phyloP scores from a whole-genome alignment of 805 yeast species.

The Saccharomyces jurei region DNA sequence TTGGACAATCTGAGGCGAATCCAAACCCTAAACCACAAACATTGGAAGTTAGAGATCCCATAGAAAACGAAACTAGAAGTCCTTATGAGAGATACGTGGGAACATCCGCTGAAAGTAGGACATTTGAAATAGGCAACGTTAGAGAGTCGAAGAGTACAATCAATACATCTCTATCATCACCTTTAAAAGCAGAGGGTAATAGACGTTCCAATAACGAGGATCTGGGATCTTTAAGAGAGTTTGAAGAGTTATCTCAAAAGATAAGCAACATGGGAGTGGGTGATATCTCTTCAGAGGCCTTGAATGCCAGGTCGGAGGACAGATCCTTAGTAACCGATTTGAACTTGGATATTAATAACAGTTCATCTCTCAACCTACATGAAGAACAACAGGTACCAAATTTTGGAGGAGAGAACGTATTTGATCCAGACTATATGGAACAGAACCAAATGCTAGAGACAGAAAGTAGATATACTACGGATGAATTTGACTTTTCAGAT shows the following conservation, averaged over 20 bases:
- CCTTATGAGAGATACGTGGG: slow-evolving; percentile 25
- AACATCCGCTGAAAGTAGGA: slow-evolving; percentile 11
- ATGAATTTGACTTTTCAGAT: not conserved
- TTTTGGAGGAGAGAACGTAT: slow-evolving; percentile 39
- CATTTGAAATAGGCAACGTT: slow-evolving; percentile 19
- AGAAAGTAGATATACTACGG: slow-evolving; percentile 26
- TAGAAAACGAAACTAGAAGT: slow-evolving; percentile 8
- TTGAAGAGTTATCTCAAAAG: slow-evolving; percentile 15
- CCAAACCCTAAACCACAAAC: slow-evolving; percentile 6
- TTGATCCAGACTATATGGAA: slow-evolving; percentile 27
- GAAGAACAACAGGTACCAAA: slow-evolving; percentile 58
- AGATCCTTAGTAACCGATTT: not conserved
- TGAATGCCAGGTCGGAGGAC: not conserved
- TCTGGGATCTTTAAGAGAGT: slow-evolving; percentile 6
- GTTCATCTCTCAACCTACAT: not conserved
- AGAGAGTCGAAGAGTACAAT: slow-evolving; percentile 17
- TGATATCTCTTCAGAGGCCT: not conserved
- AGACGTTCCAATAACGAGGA: slow-evolving; percentile 4
- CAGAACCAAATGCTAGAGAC: slow-evolving; percentile 22
- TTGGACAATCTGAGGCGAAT: slow-evolving; percentile 4
- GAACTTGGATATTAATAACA: slow-evolving; percentile 1
- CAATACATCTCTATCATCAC: not conserved
- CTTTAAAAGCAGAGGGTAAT: not conserved
- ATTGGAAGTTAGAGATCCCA: slow-evolving; percentile 7
- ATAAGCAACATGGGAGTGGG: slow-evolving; percentile 15